phyloP scores from a whole-genome alignment of 176 grass and related monocot genomes.

The Tillandsia leiboldiana region DNA sequence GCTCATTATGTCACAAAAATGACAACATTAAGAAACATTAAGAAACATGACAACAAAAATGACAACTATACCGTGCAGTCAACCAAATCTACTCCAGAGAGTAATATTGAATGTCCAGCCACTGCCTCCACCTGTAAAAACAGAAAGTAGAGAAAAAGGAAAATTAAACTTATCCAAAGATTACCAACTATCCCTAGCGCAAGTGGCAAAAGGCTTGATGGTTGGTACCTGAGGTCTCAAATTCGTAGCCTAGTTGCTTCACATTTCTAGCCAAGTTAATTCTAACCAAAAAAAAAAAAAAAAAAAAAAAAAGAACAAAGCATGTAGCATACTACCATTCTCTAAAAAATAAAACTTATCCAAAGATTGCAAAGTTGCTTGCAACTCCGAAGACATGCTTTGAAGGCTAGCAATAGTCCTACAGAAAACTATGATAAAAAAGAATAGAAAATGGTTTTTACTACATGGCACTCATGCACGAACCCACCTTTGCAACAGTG shows the following conservation, averaged over 20 bases:
- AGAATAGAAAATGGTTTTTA: neutral
- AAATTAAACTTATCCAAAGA: neutral
- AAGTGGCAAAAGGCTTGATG: no score
- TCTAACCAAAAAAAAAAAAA: no score
- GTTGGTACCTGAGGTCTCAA: no score
- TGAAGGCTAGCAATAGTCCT: neutral
- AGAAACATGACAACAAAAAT: neutral
- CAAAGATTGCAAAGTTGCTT: no score
- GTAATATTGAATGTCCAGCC: constrained; percentile 58
- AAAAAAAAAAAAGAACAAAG: no score
- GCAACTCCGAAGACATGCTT: no score
- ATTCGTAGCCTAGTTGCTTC: no score
- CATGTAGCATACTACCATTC: no score
- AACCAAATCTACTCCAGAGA: constrained; percentile 97
- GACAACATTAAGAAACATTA: constrained; percentile 6
- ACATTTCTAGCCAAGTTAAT: no score
- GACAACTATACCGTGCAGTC: constrained; percentile 56
- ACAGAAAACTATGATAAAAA: neutral
- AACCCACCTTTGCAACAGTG: constrained; percentile 77
- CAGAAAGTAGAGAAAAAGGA: constrained; percentile 6
- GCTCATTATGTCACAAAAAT: constrained; percentile 3
- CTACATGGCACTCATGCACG: neutral
- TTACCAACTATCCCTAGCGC: no score
- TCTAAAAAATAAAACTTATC: no score
- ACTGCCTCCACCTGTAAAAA: constrained; percentile 66